These are phyloP conservation scores for Austropuccinia psidii DNA, from an alignment of 1,284 basidiomycete species.

Conservation along the genomic window DNA sequence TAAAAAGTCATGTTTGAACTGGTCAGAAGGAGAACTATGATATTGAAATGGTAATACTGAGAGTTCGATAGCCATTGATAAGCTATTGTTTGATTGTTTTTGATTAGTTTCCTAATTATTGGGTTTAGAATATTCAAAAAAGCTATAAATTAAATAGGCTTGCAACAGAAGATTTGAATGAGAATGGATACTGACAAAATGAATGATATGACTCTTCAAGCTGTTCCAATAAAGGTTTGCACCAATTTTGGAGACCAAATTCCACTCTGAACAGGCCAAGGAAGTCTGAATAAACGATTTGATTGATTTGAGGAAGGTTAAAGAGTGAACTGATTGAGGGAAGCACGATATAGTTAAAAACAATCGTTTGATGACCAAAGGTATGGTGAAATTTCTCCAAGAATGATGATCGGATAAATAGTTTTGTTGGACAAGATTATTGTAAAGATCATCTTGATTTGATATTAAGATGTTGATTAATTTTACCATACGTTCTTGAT, in stretches of 20 bases:
- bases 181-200: background rate
- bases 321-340: conserved; percentile 15
- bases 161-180: background rate
- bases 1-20: background rate
- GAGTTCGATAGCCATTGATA: conserved; percentile 12
- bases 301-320: background rate
- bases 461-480: no score
- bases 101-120: conserved; percentile 7
- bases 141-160: background rate
- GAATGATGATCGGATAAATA: background rate
- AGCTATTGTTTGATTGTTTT: background rate
- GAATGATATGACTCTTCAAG: conserved; percentile 15
- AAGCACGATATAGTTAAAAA: background rate
- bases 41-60: conserved; percentile 10
- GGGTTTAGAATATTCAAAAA: no score
- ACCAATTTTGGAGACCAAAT: background rate
- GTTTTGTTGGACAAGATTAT: background rate
- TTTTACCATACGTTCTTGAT: conserved; percentile 23
- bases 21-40: background rate
- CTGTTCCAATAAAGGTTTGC: conserved; percentile 7
- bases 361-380: conserved; percentile 6
- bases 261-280: background rate
- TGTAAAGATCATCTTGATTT: no score
- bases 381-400: conserved; percentile 5
- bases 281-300: conserved; percentile 9